Base-by-base conservation (phyloP, 495 filamentous ascomycete genomes). In the Penicillium herquei region DNA sequence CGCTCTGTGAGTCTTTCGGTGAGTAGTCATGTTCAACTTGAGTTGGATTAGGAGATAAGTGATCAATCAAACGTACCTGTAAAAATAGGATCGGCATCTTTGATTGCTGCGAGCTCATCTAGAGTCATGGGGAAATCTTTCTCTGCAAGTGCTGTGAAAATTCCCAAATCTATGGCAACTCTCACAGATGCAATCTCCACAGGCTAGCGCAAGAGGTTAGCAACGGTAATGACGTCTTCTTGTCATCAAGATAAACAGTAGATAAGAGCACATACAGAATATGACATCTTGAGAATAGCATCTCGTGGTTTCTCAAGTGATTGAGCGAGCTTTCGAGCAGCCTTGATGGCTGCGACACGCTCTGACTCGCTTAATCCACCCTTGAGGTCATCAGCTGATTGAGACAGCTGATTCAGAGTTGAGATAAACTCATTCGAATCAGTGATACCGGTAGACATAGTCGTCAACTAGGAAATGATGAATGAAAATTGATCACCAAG, bases 141-240 rank as follows among this genome's bases (percentile, higher is more conserved):
- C 8, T 43, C 52, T 26, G 47, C 50, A 4, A 61, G 48, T 4
- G 54, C 56, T n/a, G 37, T 57, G 39, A 64, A 64, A 10, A 64
- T 51, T 5, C 45, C 57, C 35, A 64, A 14, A 32, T 64, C 57
- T 39, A 64, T 54, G 16, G 41, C 62, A 33, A 60, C 56, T 13
- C 62, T 47, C 2, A 64, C 57, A 52, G 54, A 60, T 33, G 57
- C 45, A 3, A 48, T 42, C 17, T 64, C 54, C 8, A 49, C 59
- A 6, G 62, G 57, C 62, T 64, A 30, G 26, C 10, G 14, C 4
- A 21, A 9, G 18, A 8, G 52, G 11, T 54, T 44, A 35, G 21
- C n/a, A 35, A 1, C 21, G 21, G 21, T 26, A 26, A 4, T 26
- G n/a, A n/a, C n/a, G n/a, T n/a, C n/a, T n/a, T 4, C 21, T 26